Conservation (phyloP, 768 basidiomycete genomes). For the Amanita molliuscula region DNA sequence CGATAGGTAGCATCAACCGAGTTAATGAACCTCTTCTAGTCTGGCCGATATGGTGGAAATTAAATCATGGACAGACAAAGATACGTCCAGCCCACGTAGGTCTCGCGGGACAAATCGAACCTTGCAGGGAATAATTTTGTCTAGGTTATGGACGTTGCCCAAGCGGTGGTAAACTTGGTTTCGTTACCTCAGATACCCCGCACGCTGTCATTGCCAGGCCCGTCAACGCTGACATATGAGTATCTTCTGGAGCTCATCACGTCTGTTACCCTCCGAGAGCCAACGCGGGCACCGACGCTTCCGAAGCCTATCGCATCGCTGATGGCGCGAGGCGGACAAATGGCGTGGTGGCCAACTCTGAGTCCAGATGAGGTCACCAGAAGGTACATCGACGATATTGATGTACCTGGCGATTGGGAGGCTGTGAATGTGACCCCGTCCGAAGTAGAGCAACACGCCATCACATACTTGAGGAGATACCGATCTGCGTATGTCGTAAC, state of each 20-base stretch:
- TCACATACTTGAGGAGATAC: constrained; percentile 84
- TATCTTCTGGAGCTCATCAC: constrained; percentile 72
- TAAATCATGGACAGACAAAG: constrained; percentile 81
- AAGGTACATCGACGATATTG: constrained; percentile 76
- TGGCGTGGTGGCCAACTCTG: constrained; percentile 86
- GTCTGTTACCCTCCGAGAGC: constrained; percentile 68
- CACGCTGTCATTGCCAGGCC: constrained; percentile 80
- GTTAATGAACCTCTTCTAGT: constrained; percentile 30
- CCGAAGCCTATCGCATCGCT: constrained; percentile 63
- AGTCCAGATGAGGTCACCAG: constrained; percentile 87
- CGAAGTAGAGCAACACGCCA: constrained; percentile 77
- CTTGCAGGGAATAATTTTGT: background rate
- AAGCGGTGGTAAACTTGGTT: constrained; percentile 77
- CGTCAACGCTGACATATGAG: constrained; percentile 75
- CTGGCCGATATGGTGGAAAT: constrained; percentile 89
- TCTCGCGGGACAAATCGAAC: constrained; percentile 10
- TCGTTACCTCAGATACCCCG: constrained; percentile 48
- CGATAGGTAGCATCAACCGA: constrained; percentile 6
- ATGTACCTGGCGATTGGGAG: constrained; percentile 73
- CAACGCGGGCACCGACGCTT: constrained; percentile 61
- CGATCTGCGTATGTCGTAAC: constrained; percentile 66
- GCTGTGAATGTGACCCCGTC: constrained; percentile 72
- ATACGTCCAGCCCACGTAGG: constrained; percentile 88
- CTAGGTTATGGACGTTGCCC: constrained; percentile 89
- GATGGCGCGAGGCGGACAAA: constrained; percentile 53